A percentile compares a stretch with the other conserved stretches of the same genome.
Conservation (phyloP, 768 basidiomycete genomes). For the Calocybe gangraenosa region DNA sequence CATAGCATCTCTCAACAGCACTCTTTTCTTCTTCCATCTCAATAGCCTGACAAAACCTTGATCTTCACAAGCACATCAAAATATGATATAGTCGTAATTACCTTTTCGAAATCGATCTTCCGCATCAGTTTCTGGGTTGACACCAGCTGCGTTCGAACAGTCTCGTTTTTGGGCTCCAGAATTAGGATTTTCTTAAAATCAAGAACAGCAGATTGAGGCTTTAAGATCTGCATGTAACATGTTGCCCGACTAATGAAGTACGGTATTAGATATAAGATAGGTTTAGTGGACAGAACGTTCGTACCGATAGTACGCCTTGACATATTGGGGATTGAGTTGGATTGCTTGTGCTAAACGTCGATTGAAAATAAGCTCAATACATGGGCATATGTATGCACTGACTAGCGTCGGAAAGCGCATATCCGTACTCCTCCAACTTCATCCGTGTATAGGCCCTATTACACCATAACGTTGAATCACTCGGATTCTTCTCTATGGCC, state of each 20-base stretch:
- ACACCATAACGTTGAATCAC: conserved; percentile 88
- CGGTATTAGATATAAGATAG: neutral
- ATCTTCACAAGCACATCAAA: neutral
- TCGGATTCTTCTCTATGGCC: conserved; percentile 85
- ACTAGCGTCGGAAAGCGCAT: conserved; percentile 87
- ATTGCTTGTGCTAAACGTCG: conserved; percentile 69
- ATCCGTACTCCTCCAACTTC: conserved; percentile 91
- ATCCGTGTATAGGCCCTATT: conserved; percentile 92
- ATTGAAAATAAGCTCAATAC: conserved; percentile 7
- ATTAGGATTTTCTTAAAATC: conserved; percentile 84
- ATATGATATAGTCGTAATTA: conserved; percentile 17
- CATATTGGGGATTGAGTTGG: conserved; percentile 81
- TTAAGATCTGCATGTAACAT: conserved; percentile 86
- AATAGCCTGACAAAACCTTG: conserved; percentile 60
- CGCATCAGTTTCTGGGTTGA: conserved; percentile 90
- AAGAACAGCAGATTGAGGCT: conserved; percentile 78
- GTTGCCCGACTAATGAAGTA: conserved; percentile 64
- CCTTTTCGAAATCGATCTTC: conserved; percentile 91
- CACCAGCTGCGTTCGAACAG: conserved; percentile 74
- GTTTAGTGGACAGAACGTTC: conserved; percentile 13
- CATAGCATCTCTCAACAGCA: conserved; percentile 67
- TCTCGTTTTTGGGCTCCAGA: conserved; percentile 84
- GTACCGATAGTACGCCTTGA: conserved; percentile 85
- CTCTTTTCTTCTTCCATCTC: conserved; percentile 87
- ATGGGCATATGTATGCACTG: conserved; percentile 26